Evolutionary conservation across 2,329 filamentous ascomycete genomes (phyloP).

Genomic region (Diaporthe citriasiana): DNA sequence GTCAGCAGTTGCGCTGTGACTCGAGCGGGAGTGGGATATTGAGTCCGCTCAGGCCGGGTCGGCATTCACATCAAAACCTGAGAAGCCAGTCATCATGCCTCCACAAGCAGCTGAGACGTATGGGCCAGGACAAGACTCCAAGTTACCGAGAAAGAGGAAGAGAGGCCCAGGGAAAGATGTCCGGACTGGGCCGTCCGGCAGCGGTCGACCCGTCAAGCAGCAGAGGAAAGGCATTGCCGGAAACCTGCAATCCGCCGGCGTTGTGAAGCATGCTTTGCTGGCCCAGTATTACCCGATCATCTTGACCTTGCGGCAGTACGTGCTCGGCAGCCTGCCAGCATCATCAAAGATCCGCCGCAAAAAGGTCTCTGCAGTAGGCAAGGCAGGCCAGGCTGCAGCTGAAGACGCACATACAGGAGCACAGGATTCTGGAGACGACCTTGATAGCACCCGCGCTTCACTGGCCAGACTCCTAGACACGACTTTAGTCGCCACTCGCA

Average conservation of each 20-base stretch:
- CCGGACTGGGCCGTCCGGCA: constrained; percentile 4
- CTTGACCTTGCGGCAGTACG: constrained; percentile 77
- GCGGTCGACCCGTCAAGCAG: constrained; percentile 44
- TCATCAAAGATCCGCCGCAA: constrained; percentile 74
- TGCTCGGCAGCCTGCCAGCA: constrained; percentile 75
- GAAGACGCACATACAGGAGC: neutral
- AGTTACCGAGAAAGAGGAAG: neutral
- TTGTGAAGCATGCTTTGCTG: constrained; percentile 73
- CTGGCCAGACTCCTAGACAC: constrained; percentile 76
- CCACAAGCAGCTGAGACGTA: neutral
- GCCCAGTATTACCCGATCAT: constrained; percentile 77
- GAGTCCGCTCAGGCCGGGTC: constrained; percentile 1
- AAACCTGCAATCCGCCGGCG: constrained; percentile 35
- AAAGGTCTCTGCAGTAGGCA: constrained; percentile 66
- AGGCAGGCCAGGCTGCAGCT: constrained; percentile 26
- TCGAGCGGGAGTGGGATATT: neutral
- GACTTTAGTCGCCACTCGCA: constrained; percentile 72
- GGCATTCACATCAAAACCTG: neutral
- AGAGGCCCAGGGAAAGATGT: constrained; percentile 30
- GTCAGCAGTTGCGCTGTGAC: neutral
- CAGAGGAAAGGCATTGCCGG: constrained; percentile 38
- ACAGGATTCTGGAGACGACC: neutral
- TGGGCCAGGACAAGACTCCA: neutral
- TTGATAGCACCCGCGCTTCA: constrained; percentile 50
- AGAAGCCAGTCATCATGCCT: neutral